These are phyloP conservation scores for Thalassiosira hispida DNA, from an alignment of 352 stramenopile species.

Conservation along the genomic window DNA sequence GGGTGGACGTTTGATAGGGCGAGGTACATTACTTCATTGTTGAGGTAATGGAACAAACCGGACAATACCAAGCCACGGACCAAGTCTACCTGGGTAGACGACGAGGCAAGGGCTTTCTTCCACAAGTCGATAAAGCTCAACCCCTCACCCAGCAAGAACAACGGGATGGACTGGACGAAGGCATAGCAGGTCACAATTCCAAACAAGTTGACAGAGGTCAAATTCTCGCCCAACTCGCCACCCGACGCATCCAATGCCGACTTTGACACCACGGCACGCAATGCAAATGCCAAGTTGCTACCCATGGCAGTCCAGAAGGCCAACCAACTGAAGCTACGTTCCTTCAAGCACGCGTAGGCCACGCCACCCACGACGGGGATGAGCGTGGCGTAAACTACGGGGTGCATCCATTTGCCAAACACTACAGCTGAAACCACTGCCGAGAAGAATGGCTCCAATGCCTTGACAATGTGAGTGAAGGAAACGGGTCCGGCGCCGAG, in stretches of 20 bases:
- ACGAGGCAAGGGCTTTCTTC: constrained; percentile 53
- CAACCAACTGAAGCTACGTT: constrained; percentile 29
- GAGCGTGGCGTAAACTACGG: constrained; percentile 69
- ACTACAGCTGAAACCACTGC: constrained; percentile 83
- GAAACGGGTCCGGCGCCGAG: constrained; percentile 86
- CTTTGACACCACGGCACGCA: constrained; percentile 78
- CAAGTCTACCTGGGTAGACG: constrained; percentile 40
- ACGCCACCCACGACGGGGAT: constrained; percentile 77
- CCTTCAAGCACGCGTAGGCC: constrained; percentile 58
- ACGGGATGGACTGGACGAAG: constrained; percentile 83
- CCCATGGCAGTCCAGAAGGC: constrained; percentile 58
- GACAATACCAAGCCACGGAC: constrained; percentile 53
- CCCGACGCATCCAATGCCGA: constrained; percentile 38
- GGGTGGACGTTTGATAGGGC: constrained; percentile 75
- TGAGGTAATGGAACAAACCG: constrained; percentile 83
- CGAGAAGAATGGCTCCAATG: constrained; percentile 89
- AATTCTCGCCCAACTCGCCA: constrained; percentile 27
- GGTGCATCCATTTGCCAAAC: constrained; percentile 85
- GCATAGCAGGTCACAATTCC: constrained; percentile 81
- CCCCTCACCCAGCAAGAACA: constrained; percentile 76
- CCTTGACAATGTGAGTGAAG: constrained; percentile 91
- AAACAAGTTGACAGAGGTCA: constrained; percentile 85
- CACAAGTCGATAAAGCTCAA: constrained; percentile 58
- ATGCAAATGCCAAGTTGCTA: constrained; percentile 40
- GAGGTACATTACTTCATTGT: constrained; percentile 86